Conservation (phyloP, 345 rosid genomes). For the Passiflora organensis region DNA sequence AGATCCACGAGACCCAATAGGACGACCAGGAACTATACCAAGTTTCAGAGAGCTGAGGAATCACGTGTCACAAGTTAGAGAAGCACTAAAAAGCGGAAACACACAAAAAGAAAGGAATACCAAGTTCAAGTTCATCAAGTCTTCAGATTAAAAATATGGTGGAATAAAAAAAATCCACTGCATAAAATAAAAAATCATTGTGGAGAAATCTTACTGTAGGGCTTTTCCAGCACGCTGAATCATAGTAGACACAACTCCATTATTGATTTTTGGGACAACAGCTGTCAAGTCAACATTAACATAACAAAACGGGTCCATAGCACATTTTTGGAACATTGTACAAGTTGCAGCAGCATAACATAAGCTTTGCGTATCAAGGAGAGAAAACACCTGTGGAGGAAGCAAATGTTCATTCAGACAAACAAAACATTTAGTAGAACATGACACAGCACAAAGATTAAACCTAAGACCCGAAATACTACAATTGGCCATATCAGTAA, state of each 20-base stretch:
- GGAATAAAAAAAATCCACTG: no score
- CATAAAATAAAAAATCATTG: neutral
- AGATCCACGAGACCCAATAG: slow-evolving; percentile 40
- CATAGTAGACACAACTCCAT: slow-evolving; percentile 70
- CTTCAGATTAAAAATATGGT: no score
- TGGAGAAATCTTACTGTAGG: slow-evolving; percentile 41
- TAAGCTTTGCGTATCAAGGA: slow-evolving; percentile 79
- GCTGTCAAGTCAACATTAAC: slow-evolving; percentile 68
- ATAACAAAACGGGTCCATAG: slow-evolving; percentile 78
- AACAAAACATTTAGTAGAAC: no score
- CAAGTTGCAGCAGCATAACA: slow-evolving; percentile 73
- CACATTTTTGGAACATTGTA: slow-evolving; percentile 74
- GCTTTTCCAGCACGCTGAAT: slow-evolving; percentile 81
- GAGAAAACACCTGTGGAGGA: slow-evolving; percentile 57
- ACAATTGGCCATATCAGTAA: no score
- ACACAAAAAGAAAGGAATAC: neutral
- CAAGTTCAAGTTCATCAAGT: slow-evolving; percentile 8
- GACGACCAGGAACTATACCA: slow-evolving; percentile 68
- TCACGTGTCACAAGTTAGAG: no score
- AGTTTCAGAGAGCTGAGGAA: slow-evolving; percentile 67
- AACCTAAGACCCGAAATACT: no score
- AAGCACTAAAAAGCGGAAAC: no score
- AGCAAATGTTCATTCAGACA: neutral
- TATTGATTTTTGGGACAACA: slow-evolving; percentile 54
- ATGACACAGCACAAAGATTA: no score